Percentiles rank a stretch among this genome's conserved stretches.
Conservation (phyloP, 176 grass and related monocot genomes). For the sorghum (Sorghum bicolor) region Sorghum_bicolor_NCBIv3 NC_012870.2:59461001-59461500, state of each 20-base stretch:
- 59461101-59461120: neutral
- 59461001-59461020: neutral
- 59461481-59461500: neutral
- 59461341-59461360: neutral
- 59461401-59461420: neutral
- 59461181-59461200: neutral
- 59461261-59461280: neutral
- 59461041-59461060: neutral
- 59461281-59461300: neutral
- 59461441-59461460: neutral
- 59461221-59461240: neutral
- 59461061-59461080: too few relatives aligned
- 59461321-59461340: neutral
- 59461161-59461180: neutral
- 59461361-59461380: neutral
- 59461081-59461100: neutral
- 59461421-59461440: neutral
- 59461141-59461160: neutral
- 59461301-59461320: neutral
- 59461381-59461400: neutral
- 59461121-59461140: neutral
- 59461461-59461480: neutral
- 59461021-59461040: neutral
- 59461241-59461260: neutral
- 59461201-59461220: neutral